Conservation (phyloP, 2,329 filamentous ascomycete species). For the Clonostachys rhizophaga region DNA sequence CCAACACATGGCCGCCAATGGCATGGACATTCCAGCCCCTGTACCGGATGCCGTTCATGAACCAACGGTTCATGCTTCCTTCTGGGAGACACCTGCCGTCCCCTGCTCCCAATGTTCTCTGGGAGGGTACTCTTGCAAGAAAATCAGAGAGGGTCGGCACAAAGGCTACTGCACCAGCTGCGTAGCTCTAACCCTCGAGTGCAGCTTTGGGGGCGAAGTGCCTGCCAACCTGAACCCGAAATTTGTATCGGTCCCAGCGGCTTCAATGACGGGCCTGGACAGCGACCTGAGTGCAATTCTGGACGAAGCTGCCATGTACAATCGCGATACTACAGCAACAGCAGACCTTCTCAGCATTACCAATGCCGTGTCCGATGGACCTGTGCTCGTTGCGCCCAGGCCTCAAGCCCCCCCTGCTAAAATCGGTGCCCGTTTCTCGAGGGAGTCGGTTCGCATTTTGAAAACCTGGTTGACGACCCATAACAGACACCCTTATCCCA, state of each 20-base stretch:
- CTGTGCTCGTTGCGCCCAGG: background rate
- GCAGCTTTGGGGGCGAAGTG: conserved; percentile 44
- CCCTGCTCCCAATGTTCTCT: conserved; percentile 49
- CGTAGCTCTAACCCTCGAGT: conserved; percentile 52
- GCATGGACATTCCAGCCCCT: conserved; percentile 14
- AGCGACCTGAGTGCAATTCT: background rate
- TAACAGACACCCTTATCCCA: conserved; percentile 80
- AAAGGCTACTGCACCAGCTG: conserved; percentile 60
- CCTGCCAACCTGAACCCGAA: conserved; percentile 22
- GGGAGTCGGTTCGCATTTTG: conserved; percentile 73
- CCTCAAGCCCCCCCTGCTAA: conserved; percentile 41
- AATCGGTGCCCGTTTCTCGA: conserved; percentile 71
- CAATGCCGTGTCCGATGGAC: conserved; percentile 9
- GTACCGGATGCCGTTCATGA: conserved; percentile 5
- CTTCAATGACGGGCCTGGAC: background rate
- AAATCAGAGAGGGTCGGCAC: conserved; percentile 53
- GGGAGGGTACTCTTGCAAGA: conserved; percentile 55
- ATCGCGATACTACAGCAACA: background rate
- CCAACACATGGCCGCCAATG: conserved; percentile 7
- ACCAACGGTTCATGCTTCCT: conserved; percentile 6
- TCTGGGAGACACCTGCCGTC: conserved; percentile 34
- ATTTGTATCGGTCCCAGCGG: background rate
- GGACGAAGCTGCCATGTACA: conserved; percentile 11
- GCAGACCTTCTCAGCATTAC: conserved; percentile 16
- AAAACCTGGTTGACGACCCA: conserved; percentile 84